phyloP scores from a whole-genome alignment of 495 filamentous ascomycete genomes.

The Amphirosellinia nigrospora region DNA sequence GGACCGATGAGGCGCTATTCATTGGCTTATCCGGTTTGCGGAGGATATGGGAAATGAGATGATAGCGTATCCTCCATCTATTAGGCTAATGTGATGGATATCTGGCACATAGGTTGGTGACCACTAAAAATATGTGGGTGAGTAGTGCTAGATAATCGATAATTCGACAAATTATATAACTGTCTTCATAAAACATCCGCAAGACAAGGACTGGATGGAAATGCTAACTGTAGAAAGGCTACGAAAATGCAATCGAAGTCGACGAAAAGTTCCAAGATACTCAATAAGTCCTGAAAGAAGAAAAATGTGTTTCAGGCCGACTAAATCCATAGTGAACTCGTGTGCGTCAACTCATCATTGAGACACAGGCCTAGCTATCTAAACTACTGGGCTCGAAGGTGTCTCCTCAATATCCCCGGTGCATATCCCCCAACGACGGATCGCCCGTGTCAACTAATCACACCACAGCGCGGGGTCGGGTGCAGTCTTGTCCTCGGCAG shows the following conservation, averaged over 20 bases:
- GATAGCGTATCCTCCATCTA: not conserved
- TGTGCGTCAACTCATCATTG: not conserved
- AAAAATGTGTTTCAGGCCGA: not conserved
- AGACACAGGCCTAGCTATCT: not conserved
- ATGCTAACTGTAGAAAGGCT: not conserved
- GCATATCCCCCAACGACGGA: constrained; percentile 9
- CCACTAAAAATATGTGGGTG: not conserved
- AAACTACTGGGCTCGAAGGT: not conserved
- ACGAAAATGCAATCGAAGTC: not conserved
- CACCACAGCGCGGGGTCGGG: constrained; percentile 20
- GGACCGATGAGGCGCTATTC: constrained; percentile 81
- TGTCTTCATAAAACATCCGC: not conserved
- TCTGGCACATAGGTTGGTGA: not conserved
- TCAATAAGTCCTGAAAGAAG: not conserved
- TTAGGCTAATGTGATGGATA: not conserved
- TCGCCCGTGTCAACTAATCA: constrained; percentile 9
- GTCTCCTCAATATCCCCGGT: not conserved
- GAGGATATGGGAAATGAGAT: constrained; percentile 54
- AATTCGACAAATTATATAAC: not conserved
- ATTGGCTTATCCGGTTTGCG: constrained; percentile 67
- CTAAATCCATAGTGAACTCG: not conserved
- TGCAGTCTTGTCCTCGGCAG: constrained; percentile 7
- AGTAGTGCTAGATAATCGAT: not conserved
- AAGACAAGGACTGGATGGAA: not conserved
- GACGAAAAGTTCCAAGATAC: not conserved